phyloP scores from a whole-genome alignment of 2,329 filamentous ascomycete species.

The Dactylellina leptospora region DNA sequence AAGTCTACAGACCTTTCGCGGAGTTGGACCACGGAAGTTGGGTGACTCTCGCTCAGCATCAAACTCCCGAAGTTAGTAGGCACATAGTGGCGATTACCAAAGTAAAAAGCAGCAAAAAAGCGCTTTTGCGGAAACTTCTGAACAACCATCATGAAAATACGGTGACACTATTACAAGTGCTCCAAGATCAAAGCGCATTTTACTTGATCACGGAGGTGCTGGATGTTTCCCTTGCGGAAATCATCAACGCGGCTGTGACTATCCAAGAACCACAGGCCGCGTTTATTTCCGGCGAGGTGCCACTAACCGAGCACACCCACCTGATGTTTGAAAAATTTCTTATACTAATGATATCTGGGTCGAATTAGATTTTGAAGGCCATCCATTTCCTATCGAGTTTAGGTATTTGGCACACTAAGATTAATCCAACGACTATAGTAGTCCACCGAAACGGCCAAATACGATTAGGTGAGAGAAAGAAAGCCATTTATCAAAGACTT shows the following conservation, averaged over 20 bases:
- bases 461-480: background rate
- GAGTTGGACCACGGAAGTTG: background rate
- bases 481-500: background rate
- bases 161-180: background rate
- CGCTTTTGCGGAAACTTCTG: background rate
- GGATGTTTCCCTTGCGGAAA: conserved; percentile 4
- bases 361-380: conserved; percentile 1
- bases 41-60: background rate
- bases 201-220: background rate
- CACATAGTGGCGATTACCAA: background rate
- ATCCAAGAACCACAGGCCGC: conserved; percentile 1
- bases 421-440: background rate
- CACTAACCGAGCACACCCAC: no score
- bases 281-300: conserved; percentile 11
- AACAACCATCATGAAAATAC: conserved; percentile 5
- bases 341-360: no score
- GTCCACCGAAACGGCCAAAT: background rate
- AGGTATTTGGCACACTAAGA: background rate
- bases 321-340: no score
- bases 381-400: background rate
- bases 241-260: background rate
- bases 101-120: background rate
- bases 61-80: background rate
- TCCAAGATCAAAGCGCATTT: background rate
- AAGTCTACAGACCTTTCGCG: background rate